These are phyloP conservation scores for Erysimum cheiri DNA, from an alignment of 441 rosid species.

Conservation along the genomic window DNA sequence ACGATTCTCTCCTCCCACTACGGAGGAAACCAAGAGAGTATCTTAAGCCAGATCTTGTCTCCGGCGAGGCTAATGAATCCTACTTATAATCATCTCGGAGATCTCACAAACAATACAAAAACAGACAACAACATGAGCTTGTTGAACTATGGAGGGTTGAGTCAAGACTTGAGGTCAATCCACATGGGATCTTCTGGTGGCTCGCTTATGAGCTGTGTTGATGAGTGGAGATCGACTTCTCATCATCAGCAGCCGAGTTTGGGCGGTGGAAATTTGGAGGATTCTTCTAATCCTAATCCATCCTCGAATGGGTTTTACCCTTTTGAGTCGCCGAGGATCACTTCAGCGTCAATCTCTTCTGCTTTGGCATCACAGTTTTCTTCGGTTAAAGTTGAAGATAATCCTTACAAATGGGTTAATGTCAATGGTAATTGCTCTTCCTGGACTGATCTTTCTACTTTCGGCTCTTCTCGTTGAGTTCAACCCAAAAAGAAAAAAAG, in stretches of 20 bases:
- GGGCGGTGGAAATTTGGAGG: slow-evolving; percentile 60
- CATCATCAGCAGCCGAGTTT: slow-evolving; percentile 60
- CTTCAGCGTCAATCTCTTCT: slow-evolving; percentile 47
- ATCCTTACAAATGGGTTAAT: slow-evolving; percentile 66
- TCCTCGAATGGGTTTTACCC: slow-evolving; percentile 58
- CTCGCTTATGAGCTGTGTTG: slow-evolving; percentile 56
- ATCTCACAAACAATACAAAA: slow-evolving; percentile 53
- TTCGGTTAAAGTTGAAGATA: slow-evolving; percentile 83
- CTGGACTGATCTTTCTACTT: slow-evolving; percentile 86
- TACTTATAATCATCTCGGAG: slow-evolving; percentile 62
- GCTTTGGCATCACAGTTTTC: slow-evolving; percentile 53
- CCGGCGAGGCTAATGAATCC: slow-evolving; percentile 62
- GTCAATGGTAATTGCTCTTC: slow-evolving; percentile 45
- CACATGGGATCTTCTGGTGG: slow-evolving; percentile 57
- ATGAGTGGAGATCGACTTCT: slow-evolving; percentile 70
- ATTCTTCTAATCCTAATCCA: slow-evolving; percentile 40
- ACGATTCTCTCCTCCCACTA: slow-evolving; percentile 42
- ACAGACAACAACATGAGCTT: slow-evolving; percentile 47
- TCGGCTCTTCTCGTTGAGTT: slow-evolving; percentile 75
- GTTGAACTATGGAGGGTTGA: slow-evolving; percentile 59
- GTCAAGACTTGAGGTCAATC: slow-evolving; percentile 57
- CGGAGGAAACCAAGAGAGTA: slow-evolving; percentile 44
- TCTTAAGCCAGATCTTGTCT: slow-evolving; percentile 56
- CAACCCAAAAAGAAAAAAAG: slow-evolving; percentile 6
- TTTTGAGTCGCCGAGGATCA: slow-evolving; percentile 50